phyloP scores from a whole-genome alignment of 2,329 filamentous ascomycete genomes.

The Chrysoporthe deuterocubensis region DNA sequence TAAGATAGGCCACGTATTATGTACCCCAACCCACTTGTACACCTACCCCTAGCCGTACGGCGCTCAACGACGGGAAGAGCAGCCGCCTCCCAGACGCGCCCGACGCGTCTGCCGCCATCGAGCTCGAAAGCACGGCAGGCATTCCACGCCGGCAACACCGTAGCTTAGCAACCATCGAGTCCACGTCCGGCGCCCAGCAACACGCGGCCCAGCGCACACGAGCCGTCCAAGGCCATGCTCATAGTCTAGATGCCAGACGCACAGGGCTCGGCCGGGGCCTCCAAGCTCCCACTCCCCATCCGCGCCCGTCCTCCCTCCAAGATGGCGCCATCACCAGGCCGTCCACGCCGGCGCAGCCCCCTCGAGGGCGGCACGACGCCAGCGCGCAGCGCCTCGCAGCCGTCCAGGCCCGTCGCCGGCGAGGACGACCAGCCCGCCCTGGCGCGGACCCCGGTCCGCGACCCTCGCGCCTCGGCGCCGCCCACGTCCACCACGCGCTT shows the following conservation, averaged over 20 bases:
- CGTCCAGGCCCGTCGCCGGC: constrained; percentile 1
- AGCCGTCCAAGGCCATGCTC: constrained; percentile 8
- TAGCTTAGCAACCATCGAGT: background rate
- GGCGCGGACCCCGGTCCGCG: constrained; percentile 12
- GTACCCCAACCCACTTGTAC: background rate
- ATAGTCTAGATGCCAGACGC: constrained; percentile 20
- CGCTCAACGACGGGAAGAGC: background rate
- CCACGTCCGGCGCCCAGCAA: background rate
- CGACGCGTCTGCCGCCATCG: constrained; percentile 18
- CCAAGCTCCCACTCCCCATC: constrained; percentile 26
- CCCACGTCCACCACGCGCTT: constrained; percentile 44
- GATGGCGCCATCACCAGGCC: constrained; percentile 18
- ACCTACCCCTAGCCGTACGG: background rate
- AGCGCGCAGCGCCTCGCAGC: constrained; percentile 27
- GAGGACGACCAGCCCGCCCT: background rate
- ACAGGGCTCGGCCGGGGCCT: constrained; percentile 24
- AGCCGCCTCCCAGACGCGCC: constrained; percentile 16
- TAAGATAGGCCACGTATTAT: background rate
- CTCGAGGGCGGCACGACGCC: constrained; percentile 14
- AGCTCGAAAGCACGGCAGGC: background rate
- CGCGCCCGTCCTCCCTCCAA: constrained; percentile 21
- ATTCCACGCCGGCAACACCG: background rate
- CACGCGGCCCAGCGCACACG: background rate
- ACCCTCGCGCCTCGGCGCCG: constrained; percentile 35
- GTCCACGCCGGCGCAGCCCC: constrained; percentile 19